A percentile compares a stretch with the other conserved stretches of the same genome.
Conservation (phyloP, 208 protist species). For the Zelonia costaricensis region DNA sequence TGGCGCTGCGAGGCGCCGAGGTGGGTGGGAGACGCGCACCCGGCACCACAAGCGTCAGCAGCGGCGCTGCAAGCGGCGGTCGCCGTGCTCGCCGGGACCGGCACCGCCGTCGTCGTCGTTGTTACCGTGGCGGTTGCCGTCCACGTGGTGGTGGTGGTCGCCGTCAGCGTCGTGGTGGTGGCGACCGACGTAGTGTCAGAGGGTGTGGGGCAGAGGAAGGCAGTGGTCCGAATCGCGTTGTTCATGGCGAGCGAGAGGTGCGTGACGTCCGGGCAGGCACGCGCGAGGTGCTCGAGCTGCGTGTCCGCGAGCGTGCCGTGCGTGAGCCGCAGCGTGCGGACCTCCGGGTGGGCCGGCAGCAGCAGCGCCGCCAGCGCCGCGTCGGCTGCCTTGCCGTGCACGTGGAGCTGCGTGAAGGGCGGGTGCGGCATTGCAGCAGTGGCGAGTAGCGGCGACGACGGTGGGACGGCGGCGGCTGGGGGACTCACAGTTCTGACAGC, state of each 20-base stretch:
- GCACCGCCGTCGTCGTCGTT: too few relatives aligned
- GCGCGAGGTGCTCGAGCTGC: slow-evolving; percentile 37
- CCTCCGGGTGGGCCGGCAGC: slow-evolving; percentile 33
- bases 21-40: too few relatives aligned
- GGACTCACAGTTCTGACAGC: too few relatives aligned
- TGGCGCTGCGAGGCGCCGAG: too few relatives aligned
- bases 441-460: too few relatives aligned
- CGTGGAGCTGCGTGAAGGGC: slow-evolving; percentile 10
- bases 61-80: too few relatives aligned
- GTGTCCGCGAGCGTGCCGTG: slow-evolving; percentile 36
- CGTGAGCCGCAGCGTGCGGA: slow-evolving; percentile 39
- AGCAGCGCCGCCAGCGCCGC: slow-evolving; percentile 18
- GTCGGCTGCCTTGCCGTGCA: slow-evolving; percentile 19
- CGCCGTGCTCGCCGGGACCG: background rate
- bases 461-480: too few relatives aligned
- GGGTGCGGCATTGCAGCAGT: too few relatives aligned
- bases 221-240: slow-evolving; percentile 32
- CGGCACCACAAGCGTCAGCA: too few relatives aligned
- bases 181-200: slow-evolving; percentile 25
- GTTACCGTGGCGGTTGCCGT: background rate
- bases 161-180: slow-evolving; percentile 5
- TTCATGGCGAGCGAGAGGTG: slow-evolving; percentile 62
- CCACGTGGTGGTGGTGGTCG: background rate
- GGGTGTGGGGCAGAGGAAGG: slow-evolving; percentile 40
- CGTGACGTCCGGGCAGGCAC: slow-evolving; percentile 44